A percentile compares a stretch with the other conserved stretches of the same genome.
These are phyloP conservation scores for Saccharomyces pastorianus DNA, from an alignment of 1,139 yeast genomes.

Conservation along the genomic window DNA sequence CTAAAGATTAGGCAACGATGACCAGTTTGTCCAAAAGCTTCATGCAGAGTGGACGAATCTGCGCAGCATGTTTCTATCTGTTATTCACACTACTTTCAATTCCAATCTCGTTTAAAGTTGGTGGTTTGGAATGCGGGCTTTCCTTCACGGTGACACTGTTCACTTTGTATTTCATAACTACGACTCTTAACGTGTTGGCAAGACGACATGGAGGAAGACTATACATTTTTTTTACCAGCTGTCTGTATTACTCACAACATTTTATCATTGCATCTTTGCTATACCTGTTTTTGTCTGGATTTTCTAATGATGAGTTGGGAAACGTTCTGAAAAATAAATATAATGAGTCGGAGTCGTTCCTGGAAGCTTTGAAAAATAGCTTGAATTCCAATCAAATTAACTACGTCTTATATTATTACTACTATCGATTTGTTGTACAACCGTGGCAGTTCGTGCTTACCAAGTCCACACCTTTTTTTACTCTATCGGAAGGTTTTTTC, in stretches of 20 bases:
- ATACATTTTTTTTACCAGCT: constrained; percentile 41
- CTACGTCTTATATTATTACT: constrained; percentile 19
- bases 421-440: constrained; percentile 36
- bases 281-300: constrained; percentile 48
- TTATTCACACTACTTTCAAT: constrained; percentile 70
- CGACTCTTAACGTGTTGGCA: constrained; percentile 58
- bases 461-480: constrained; percentile 81
- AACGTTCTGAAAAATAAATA: constrained; percentile 15
- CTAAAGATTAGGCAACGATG: constrained; percentile 3
- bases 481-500: constrained; percentile 87
- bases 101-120: constrained; percentile 92
- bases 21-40: constrained; percentile 15
- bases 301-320: constrained; percentile 29
- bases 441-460: constrained; percentile 66
- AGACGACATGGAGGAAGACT: constrained; percentile 42
- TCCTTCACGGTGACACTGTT: constrained; percentile 75
- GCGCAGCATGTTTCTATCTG: constrained; percentile 41
- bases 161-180: constrained; percentile 57
- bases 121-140: constrained; percentile 84
- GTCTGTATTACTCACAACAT: constrained; percentile 66
- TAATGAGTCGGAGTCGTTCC: neutral
- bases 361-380: constrained; percentile 1
- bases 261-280: constrained; percentile 73
- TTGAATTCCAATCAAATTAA: neutral
- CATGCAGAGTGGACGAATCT: constrained; percentile 10